Conservation (phyloP, 495 filamentous ascomycete genomes). For the Letharia lupina region DNA sequence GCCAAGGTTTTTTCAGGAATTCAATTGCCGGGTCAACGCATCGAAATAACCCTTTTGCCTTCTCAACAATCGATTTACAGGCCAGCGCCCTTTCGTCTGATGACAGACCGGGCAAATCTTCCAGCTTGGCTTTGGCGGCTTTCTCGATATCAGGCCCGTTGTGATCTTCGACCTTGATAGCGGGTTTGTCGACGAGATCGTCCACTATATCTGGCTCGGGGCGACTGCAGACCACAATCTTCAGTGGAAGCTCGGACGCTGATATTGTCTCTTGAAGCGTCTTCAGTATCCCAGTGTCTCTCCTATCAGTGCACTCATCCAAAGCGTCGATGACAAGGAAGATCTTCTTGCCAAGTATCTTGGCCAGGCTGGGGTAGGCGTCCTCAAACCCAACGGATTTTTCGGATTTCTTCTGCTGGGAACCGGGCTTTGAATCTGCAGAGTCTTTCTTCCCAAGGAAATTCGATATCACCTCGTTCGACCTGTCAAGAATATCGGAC, state of each 20-base stretch:
- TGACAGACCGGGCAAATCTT: not conserved
- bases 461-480: not conserved
- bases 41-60: not conserved
- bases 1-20: not conserved
- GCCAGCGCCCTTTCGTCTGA: not conserved
- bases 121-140: not conserved
- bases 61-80: constrained; percentile 6
- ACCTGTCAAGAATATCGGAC: not conserved
- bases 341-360: not conserved
- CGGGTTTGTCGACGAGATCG: not conserved
- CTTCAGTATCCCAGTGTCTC: not conserved
- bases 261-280: not conserved
- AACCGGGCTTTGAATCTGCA: not conserved
- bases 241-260: not conserved
- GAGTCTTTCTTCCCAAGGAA: not conserved
- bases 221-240: not conserved
- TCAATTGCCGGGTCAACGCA: not conserved
- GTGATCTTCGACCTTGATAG: constrained; percentile 3
- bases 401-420: constrained; percentile 5
- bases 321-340: constrained; percentile 4
- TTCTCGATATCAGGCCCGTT: constrained; percentile 1
- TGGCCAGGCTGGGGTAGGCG: not conserved
- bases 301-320: not conserved
- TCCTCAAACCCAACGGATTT: not conserved
- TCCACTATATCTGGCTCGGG: constrained; percentile 4